Evolutionary conservation across 2,329 filamentous ascomycete genomes (phyloP).

Genomic region (Fusarium transvaalense): DNA sequence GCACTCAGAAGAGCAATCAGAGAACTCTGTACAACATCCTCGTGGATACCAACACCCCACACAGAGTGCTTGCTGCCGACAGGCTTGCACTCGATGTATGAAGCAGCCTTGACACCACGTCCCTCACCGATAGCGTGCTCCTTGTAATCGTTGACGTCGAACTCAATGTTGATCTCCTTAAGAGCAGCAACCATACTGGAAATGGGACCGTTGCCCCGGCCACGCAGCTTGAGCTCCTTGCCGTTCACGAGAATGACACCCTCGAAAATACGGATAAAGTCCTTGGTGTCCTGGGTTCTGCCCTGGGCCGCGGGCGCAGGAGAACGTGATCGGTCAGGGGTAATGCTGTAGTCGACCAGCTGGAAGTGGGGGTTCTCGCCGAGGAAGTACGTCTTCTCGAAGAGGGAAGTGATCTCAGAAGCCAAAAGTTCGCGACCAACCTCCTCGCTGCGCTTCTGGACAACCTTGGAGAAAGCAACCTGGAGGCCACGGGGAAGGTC

Average conservation of each 20-base stretch:
- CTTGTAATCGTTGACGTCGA: constrained; percentile 95
- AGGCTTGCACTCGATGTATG: constrained; percentile 90
- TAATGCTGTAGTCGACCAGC: constrained; percentile 92
- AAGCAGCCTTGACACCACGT: constrained; percentile 88
- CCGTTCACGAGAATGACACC: constrained; percentile 88
- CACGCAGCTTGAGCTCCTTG: constrained; percentile 80
- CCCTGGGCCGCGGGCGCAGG: constrained; percentile 76
- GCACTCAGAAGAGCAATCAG: constrained; percentile 88
- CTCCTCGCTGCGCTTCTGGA: constrained; percentile 84
- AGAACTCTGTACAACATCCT: constrained; percentile 88
- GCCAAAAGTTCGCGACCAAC: constrained; percentile 87
- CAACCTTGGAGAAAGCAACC: constrained; percentile 88
- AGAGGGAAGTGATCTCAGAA: constrained; percentile 86
- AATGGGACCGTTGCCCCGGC: constrained; percentile 89
- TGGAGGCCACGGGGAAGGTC: constrained; percentile 94
- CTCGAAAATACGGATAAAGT: constrained; percentile 84
- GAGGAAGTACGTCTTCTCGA: constrained; percentile 89
- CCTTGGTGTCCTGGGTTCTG: constrained; percentile 80
- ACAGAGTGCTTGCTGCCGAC: constrained; percentile 76
- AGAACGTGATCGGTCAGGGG: constrained; percentile 81
- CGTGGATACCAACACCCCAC: constrained; percentile 92
- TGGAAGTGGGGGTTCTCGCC: constrained; percentile 85
- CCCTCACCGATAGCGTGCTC: constrained; percentile 89
- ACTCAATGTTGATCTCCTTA: constrained; percentile 80
- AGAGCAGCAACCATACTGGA: constrained; percentile 89